Evolutionary conservation across 345 rosid species (phyloP).

Genomic region (Mallotus nudiflorus): DNA sequence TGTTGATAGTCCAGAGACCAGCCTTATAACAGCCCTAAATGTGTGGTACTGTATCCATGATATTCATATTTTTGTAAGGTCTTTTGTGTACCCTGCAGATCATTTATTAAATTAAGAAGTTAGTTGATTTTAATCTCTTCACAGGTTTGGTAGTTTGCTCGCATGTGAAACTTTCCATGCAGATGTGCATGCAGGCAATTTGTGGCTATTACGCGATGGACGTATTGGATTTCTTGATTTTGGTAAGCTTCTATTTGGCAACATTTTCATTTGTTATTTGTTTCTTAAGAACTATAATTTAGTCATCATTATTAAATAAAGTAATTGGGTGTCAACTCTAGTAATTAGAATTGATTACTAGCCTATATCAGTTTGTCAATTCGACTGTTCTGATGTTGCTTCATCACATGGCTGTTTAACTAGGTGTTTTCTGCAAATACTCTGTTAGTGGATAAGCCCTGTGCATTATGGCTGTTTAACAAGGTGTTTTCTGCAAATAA

Average conservation of each 20-base stretch:
- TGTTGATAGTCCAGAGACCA: conserved; percentile 83
- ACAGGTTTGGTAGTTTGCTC: conserved; percentile 96
- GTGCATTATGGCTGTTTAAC: neutral
- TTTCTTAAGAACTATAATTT: neutral
- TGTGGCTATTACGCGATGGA: conserved; percentile 93
- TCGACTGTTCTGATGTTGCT: neutral
- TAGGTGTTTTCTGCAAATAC: neutral
- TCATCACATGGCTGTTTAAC: neutral
- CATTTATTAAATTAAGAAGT: neutral
- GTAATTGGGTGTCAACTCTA: neutral
- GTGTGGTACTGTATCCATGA: conserved; percentile 61
- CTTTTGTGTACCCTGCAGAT: neutral
- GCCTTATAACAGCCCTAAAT: conserved; percentile 91
- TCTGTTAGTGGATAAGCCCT: neutral
- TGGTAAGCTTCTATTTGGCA: conserved; percentile 42
- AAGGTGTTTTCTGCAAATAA: neutral
- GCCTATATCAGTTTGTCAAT: neutral
- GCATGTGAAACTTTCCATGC: conserved; percentile 97
- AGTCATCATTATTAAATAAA: neutral
- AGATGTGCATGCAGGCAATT: conserved; percentile 98
- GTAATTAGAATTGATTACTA: neutral
- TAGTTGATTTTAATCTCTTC: conserved; percentile 13
- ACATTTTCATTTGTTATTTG: neutral
- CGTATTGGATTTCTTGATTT: conserved; percentile 98
- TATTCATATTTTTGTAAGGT: conserved; percentile 13